Evolutionary conservation across 768 basidiomycete genomes (phyloP), one percentile per base, ranked within the genome.

Genomic region (Pleurotus djamor): DNA sequence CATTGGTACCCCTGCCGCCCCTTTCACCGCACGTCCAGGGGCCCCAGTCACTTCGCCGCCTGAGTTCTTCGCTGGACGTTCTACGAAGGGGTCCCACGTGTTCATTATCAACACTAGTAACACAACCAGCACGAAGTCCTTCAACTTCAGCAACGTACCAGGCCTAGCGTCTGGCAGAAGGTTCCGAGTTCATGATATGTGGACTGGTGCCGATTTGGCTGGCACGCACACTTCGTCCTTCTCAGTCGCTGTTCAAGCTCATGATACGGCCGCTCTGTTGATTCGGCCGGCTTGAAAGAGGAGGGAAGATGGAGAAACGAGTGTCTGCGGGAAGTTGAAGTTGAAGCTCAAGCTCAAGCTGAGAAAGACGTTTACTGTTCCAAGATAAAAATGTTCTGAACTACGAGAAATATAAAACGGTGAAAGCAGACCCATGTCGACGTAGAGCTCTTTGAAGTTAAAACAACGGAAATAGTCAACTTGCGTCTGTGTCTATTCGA

Each of bases 171-270:
- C 71, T 5, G 67, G 71, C 21, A 72, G 74, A 1, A 73, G 61
- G 7, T 79, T 72, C 60, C 72, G 68, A 57, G 63, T 84, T 16
- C 81, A 81, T 59, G 82, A 85, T 60, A 85, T 84, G 84, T 84
- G 83, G 83, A 68, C 74, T 4, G 76, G 74, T 2, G 63, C 61
- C 6, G 76, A 82, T 65, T 57, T 83, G 16, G 63, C 74, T 5
- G 79, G 79, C n/a, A 76, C 70, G 2, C 78, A 73, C 62, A 61
- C 68, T 5, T 66, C 72, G 3, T 74, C 63, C 9, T 82, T 79
- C 61, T 72, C 75, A 6, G 65, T 77, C 34, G 73, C 67, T 38
- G 70, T 85, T 35, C 77, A 74, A 2, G 66, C 79, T 0, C 83
- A 84, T 65, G 83, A 85, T 63, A 83, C 82, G 1, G 80, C 72